Evolutionary conservation across 331 rosid genomes (phyloP).

Genomic region (Dryas integrifolia): DNA sequence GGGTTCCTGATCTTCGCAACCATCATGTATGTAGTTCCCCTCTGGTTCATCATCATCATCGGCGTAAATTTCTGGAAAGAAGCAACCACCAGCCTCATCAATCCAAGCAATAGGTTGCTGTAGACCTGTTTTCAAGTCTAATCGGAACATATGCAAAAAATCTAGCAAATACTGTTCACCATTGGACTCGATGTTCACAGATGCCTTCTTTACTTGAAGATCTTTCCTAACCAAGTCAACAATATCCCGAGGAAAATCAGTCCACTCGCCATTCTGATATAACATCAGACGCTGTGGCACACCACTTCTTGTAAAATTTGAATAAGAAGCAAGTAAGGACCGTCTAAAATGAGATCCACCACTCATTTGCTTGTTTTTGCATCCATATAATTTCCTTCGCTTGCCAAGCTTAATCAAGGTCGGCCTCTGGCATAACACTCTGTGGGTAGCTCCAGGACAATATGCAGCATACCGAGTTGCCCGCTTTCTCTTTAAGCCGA

Average conservation of each 20-base stretch:
- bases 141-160: constrained; percentile 64
- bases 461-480: constrained; percentile 36
- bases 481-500: constrained; percentile 51
- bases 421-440: constrained; percentile 29
- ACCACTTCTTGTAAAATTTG: constrained; percentile 58
- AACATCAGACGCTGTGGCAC: constrained; percentile 64
- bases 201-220: constrained; percentile 53
- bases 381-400: constrained; percentile 42
- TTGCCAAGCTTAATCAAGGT: constrained; percentile 33
- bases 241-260: constrained; percentile 51
- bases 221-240: constrained; percentile 54
- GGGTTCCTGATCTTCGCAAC: constrained; percentile 22
- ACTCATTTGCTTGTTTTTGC: constrained; percentile 30
- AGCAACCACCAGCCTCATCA: constrained; percentile 68
- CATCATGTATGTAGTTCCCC: constrained; percentile 21
- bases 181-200: constrained; percentile 56
- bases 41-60: constrained; percentile 24
- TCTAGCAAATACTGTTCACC: constrained; percentile 51
- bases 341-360: constrained; percentile 29
- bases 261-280: constrained; percentile 59
- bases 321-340: constrained; percentile 47
- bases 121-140: constrained; percentile 59
- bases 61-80: constrained; percentile 71
- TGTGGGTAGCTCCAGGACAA: constrained; percentile 39
- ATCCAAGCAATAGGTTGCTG: constrained; percentile 79